Evolutionary conservation across 805 yeast genomes (phyloP), one percentile per base, ranked within the genome.

Genomic region (Hanseniaspora nectarophila): DNA sequence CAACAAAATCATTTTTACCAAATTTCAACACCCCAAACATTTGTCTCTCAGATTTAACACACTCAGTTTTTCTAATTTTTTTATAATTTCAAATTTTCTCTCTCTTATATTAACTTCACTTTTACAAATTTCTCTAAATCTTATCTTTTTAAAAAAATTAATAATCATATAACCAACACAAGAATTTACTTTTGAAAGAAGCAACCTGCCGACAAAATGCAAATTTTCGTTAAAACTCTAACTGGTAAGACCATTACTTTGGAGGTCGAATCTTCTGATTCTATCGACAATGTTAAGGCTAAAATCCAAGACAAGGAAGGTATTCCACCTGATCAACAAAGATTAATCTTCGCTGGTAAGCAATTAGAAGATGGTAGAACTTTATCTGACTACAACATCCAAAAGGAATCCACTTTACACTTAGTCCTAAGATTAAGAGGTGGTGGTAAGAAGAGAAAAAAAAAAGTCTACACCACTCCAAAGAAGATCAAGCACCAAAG

Each of bases 391-490:
- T 89, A 89, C 90, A 89, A 89, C 84, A 89, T 89, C 72, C 95
- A 88, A 76, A 89, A 89, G 79, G 97, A 89, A 76, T 87, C 96
- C 59, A 89, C 97, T 57, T 73, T 89, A 53, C 96, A 90, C 74
- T 81, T 90, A 76, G 97, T 90, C 61, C 77, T 90, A 62, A 88
- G 97, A 81, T 85, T 90, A 72, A 86, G 97, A 79, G 97, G 97
- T 78, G 96, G 95, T 77, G 95, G 95, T 80, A 92, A 89, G 86
- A 92, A 92, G 92, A 90, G 95, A 83, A 92, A 92, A 92, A 92
- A 92, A 96, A 90, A 90, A 95, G 97, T 88, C 73, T 92, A 90
- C 90, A 90, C 97, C 78, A 90, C 97, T 72, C 98, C 98, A 81
- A 92, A 92, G 89, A 94, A 89, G 85, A 86, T 92, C 79, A 86